Conservation (phyloP, 768 basidiomycete genomes). For the Leucocoprinus leucothites region DNA sequence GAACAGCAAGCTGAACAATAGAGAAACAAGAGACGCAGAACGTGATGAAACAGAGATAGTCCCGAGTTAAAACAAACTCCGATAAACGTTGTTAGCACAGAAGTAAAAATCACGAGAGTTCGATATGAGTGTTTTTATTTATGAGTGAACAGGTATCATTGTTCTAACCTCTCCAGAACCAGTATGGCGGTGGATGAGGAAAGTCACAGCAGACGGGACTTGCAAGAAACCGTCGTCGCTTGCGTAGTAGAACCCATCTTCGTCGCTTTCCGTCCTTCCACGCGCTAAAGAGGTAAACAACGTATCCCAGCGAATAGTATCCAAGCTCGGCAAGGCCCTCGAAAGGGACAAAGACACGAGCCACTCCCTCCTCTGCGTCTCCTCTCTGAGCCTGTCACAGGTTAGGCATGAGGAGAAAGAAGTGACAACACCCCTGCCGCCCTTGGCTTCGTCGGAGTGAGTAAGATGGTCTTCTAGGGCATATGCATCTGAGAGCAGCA, state of each 20-base stretch:
- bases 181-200: background rate
- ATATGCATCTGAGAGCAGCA: conserved; percentile 57
- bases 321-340: background rate
- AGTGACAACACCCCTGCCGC: conserved; percentile 21
- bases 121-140: no score
- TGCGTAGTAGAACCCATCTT: background rate
- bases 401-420: conserved; percentile 33
- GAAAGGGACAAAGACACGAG: background rate
- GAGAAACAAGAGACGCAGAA: no score
- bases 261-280: background rate
- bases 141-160: background rate
- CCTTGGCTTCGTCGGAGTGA: conserved; percentile 33
- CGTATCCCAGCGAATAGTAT: conserved; percentile 1
- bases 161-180: background rate
- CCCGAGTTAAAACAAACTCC: no score
- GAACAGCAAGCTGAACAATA: background rate
- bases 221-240: background rate
- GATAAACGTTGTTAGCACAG: no score
- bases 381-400: conserved; percentile 24
- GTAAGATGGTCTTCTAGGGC: conserved; percentile 45
- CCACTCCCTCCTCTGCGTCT: conserved; percentile 17
- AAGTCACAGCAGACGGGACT: background rate
- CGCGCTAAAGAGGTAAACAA: background rate
- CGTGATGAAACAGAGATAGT: no score
- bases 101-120: no score